Conservation (phyloP, 2,329 filamentous ascomycete genomes). For the Akanthomyces lecanii region DNA sequence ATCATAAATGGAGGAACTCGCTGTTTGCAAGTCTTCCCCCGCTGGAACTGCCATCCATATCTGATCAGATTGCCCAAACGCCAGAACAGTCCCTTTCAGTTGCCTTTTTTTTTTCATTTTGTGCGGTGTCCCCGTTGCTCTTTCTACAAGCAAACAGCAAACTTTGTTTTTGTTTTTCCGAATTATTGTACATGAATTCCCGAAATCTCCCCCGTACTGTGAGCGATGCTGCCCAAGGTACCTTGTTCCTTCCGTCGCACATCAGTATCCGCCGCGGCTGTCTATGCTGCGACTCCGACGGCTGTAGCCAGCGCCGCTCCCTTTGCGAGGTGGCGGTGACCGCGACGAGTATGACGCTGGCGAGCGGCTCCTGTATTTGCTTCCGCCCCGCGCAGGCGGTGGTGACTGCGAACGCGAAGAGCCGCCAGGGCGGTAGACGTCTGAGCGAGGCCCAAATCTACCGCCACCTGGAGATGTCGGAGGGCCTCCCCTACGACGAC, state of each 20-base stretch:
- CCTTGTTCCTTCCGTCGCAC: background rate
- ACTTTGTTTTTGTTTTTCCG: background rate
- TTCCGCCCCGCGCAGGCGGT: slow-evolving; percentile 22
- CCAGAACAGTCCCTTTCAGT: background rate
- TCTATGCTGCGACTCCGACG: slow-evolving; percentile 45
- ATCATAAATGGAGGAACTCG: background rate
- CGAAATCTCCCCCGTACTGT: too few relatives aligned
- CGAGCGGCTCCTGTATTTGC: slow-evolving; percentile 44
- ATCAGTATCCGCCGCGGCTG: slow-evolving; percentile 33
- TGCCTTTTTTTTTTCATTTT: background rate
- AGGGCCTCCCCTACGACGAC: slow-evolving; percentile 33
- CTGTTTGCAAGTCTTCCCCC: background rate
- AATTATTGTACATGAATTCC: background rate
- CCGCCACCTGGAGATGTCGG: slow-evolving; percentile 30
- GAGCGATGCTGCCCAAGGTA: background rate
- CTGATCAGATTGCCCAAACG: background rate
- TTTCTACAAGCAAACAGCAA: background rate
- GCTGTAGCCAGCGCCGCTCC: slow-evolving; percentile 27
- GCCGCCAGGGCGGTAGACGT: slow-evolving; percentile 59
- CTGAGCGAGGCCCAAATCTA: slow-evolving; percentile 42
- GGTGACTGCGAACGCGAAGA: slow-evolving; percentile 32
- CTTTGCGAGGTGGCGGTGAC: slow-evolving; percentile 40
- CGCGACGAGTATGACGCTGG: slow-evolving; percentile 42
- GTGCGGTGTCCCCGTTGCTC: background rate
- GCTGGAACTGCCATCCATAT: background rate